These are phyloP conservation scores for Cytospora paraplurivora DNA, from an alignment of 2,329 filamentous ascomycete species.

Conservation along the genomic window DNA sequence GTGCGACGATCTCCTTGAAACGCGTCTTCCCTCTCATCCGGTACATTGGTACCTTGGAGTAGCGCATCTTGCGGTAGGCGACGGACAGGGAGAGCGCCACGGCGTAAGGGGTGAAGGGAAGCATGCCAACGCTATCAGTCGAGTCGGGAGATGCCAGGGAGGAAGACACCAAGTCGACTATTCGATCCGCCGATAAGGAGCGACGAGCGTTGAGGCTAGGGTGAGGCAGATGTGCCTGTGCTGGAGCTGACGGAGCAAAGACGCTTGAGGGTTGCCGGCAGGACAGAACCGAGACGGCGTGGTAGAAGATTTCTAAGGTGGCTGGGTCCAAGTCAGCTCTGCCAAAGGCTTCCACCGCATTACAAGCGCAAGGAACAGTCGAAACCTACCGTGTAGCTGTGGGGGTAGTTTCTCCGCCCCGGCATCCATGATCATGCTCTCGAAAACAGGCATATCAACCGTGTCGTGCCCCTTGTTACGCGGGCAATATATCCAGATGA, in stretches of 20 bases:
- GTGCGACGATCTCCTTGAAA: constrained; percentile 57
- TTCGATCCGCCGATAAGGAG: constrained; percentile 59
- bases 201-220: constrained; percentile 57
- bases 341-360: no score
- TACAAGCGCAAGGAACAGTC: no score
- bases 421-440: constrained; percentile 58
- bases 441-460: constrained; percentile 58
- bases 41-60: constrained; percentile 61
- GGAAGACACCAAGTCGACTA: constrained; percentile 55
- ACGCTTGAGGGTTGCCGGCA: constrained; percentile 51
- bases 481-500: constrained; percentile 63
- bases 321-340: constrained; percentile 38
- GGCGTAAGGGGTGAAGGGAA: constrained; percentile 64
- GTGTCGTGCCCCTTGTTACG: constrained; percentile 47
- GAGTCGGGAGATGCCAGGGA: constrained; percentile 36
- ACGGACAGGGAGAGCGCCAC: constrained; percentile 63
- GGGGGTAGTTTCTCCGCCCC: constrained; percentile 53
- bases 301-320: constrained; percentile 65
- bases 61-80: constrained; percentile 65
- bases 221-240: constrained; percentile 45
- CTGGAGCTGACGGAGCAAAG: constrained; percentile 36
- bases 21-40: constrained; percentile 55
- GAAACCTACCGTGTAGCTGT: constrained; percentile 48
- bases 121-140: constrained; percentile 46
- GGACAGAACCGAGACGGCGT: constrained; percentile 64